Evolutionary conservation across 257 asterid species (phyloP).

Genomic region (Fraxinus anomala): DNA sequence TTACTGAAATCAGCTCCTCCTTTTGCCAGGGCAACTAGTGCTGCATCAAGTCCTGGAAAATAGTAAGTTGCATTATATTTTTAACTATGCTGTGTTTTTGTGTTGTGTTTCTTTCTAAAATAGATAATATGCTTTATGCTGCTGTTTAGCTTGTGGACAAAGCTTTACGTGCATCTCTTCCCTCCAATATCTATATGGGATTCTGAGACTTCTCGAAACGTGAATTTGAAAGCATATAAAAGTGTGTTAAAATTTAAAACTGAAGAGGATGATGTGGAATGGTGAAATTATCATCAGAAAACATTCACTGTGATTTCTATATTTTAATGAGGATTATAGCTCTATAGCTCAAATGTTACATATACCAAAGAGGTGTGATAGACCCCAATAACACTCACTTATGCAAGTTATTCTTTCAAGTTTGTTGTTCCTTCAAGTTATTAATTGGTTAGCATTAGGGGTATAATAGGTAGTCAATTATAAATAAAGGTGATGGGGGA

Average conservation of each 20-base stretch:
- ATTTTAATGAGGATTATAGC: not conserved
- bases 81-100: slow-evolving; percentile 9
- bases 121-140: not conserved
- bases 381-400: too few species aligned
- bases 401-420: too few species aligned
- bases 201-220: not conserved
- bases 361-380: not conserved
- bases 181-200: not conserved
- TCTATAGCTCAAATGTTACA: not conserved
- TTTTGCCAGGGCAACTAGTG: slow-evolving; percentile 54
- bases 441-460: too few species aligned
- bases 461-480: too few species aligned
- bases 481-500: too few species aligned
- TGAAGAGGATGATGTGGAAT: not conserved
- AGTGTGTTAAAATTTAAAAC: not conserved
- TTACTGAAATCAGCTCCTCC: not conserved
- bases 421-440: too few species aligned
- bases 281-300: not conserved
- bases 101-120: not conserved
- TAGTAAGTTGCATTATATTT: slow-evolving; percentile 40
- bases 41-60: slow-evolving; percentile 53
- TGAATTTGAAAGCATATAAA: not conserved
- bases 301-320: not conserved
- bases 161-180: not conserved
- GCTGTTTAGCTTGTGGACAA: slow-evolving; percentile 11